phyloP scores from a whole-genome alignment of 179 eudicot species.

The Spergularia azorica region DNA sequence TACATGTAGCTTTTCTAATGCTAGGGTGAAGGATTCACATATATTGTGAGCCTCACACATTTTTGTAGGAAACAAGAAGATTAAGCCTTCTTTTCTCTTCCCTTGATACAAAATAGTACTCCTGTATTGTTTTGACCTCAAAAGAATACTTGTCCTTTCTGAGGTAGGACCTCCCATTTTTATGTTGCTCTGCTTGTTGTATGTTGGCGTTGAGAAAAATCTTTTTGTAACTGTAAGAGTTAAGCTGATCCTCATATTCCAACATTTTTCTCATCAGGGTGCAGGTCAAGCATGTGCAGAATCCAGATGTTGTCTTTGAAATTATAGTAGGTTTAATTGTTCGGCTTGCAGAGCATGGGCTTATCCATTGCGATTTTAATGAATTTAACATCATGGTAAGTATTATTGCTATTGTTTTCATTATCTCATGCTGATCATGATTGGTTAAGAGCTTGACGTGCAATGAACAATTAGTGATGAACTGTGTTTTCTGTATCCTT shows the following conservation, averaged over 20 bases:
- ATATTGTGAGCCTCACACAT: background rate
- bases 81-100: background rate
- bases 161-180: too few relatives aligned
- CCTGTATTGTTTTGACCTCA: background rate
- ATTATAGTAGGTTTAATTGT: slow-evolving; percentile 68
- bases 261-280: slow-evolving; percentile 47
- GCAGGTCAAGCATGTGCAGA: slow-evolving; percentile 92
- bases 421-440: background rate
- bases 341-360: slow-evolving; percentile 96
- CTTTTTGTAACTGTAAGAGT: background rate
- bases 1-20: background rate
- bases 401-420: background rate
- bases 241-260: background rate
- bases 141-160: too few relatives aligned
- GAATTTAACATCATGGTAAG: slow-evolving; percentile 95
- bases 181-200: background rate
- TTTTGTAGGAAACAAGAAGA: background rate
- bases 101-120: background rate
- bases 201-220: background rate
- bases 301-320: slow-evolving; percentile 79
- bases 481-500: background rate
- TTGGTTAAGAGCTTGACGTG: background rate
- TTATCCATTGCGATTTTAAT: slow-evolving; percentile 96
- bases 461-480: background rate
- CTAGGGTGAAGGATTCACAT: background rate